Conservation (phyloP, 495 filamentous ascomycete species). For the Jackrogersella minutella region DNA sequence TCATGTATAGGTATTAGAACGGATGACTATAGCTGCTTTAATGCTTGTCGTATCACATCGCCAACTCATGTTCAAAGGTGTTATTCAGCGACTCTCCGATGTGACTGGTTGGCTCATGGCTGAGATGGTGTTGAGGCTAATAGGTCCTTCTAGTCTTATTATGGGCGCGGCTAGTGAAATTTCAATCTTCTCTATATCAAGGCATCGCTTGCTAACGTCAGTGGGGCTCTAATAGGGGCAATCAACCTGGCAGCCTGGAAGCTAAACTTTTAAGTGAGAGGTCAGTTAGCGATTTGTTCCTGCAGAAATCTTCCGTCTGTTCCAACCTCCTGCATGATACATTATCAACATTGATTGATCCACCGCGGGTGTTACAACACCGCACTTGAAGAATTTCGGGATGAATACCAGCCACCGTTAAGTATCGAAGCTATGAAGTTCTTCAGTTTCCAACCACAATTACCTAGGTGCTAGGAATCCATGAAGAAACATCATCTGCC, state of each 20-base stretch:
- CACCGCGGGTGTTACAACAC: conserved; percentile 25
- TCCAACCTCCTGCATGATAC: conserved; percentile 40
- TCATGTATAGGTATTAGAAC: conserved; percentile 3
- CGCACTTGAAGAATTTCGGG: not conserved
- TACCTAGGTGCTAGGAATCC: not conserved
- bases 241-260: not conserved
- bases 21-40: conserved; percentile 10
- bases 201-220: not conserved
- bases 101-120: conserved; percentile 14
- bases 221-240: conserved; percentile 21
- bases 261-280: no score
- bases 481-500: conserved; percentile 10
- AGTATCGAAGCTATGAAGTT: not conserved
- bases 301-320: conserved; percentile 33
- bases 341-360: conserved; percentile 39
- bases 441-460: not conserved
- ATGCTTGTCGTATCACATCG: conserved; percentile 38
- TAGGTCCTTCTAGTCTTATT: not conserved
- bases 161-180: conserved; percentile 24
- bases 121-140: conserved; percentile 25
- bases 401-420: not conserved
- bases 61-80: conserved; percentile 27
- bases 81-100: not conserved
- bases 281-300: conserved; percentile 28
- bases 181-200: not conserved